Evolutionary conservation across 768 basidiomycete species (phyloP), one percentile per base, ranked within the genome.

Genomic region (Lactarius deliciosus): DNA sequence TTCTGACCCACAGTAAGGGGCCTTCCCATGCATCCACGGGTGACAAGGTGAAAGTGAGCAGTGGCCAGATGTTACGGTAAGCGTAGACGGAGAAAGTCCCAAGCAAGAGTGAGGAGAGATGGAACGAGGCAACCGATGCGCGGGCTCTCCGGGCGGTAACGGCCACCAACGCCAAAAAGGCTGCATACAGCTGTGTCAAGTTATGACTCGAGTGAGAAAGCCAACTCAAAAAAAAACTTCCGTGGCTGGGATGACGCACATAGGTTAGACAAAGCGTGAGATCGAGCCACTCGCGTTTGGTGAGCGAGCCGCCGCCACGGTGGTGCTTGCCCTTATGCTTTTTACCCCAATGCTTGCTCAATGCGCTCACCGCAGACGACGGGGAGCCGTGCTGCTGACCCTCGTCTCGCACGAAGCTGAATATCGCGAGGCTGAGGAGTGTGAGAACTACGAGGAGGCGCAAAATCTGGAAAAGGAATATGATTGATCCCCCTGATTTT

Each of bases 11-110:
- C 22, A 88, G 73, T 40, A 85, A 64, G 59, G 73, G 65, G 8
- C 85, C 82, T 69, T 84, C 83, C 1, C 72, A 72, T 2, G 73
- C 70, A 69, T 90, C 89, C n/a, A 76, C 66, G 8, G 87, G 85
- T 16, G 63, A 41, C 28, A 80, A 75, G n/a, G 77, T 79, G 74
- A 78, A 87, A 0, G 86, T 89, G 18, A 80, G 75, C 10, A 89
- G 71, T 15, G 88, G 89, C 73, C 80, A 87, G 8, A 90, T 59
- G 71, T 85, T 82, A n/a, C 87, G 81, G 70, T 86, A 86, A 40
- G 76, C 75, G 70, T 81, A 89, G 9, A 86, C 78, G 11, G 70
- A 69, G 72, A 84, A 83, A 5, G 77, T 77, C 32, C 77, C 75
- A n/a, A 86, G 69, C 11, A 88, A 74, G 1, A 88, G 70, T 22